These are phyloP conservation scores for Juglanconis juglandina DNA, from an alignment of 2,329 filamentous ascomycete genomes.

Conservation along the genomic window DNA sequence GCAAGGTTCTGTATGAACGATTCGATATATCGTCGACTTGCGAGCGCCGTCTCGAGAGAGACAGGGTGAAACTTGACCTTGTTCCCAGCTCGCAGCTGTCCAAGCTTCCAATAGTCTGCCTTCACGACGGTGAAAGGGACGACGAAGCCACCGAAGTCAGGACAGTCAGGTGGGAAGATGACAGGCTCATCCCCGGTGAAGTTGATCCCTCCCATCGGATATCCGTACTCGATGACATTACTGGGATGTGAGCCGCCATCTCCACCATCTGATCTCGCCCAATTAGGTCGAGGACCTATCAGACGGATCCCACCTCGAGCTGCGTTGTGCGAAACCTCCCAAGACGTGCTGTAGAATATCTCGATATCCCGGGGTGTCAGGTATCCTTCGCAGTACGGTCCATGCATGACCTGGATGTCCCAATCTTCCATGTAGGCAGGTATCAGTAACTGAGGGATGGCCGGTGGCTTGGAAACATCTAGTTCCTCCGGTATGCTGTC, in stretches of 20 bases:
- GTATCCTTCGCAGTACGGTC: slow-evolving; percentile 55
- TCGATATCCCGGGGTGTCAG: slow-evolving; percentile 49
- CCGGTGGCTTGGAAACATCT: slow-evolving; percentile 31
- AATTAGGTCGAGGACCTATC: slow-evolving; percentile 55
- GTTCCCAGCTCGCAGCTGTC: slow-evolving; percentile 59
- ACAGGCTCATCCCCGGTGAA: slow-evolving; percentile 60
- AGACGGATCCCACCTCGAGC: slow-evolving; percentile 59
- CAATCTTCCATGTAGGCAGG: slow-evolving; percentile 47
- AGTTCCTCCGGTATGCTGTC: slow-evolving; percentile 19
- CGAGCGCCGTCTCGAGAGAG: slow-evolving; percentile 49
- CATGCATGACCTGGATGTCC: slow-evolving; percentile 52
- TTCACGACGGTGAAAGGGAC: slow-evolving; percentile 53
- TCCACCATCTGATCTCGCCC: slow-evolving; percentile 57
- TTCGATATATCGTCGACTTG: slow-evolving; percentile 39
- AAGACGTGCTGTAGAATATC: slow-evolving; percentile 54
- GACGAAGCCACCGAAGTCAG: slow-evolving; percentile 60
- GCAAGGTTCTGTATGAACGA: slow-evolving; percentile 33
- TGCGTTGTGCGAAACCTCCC: slow-evolving; percentile 60
- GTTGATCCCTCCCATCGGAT: slow-evolving; percentile 55
- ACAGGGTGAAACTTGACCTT: slow-evolving; percentile 47
- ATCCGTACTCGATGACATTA: slow-evolving; percentile 58
- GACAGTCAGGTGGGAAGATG: slow-evolving; percentile 57
- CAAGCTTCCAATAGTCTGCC: slow-evolving; percentile 59
- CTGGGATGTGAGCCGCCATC: slow-evolving; percentile 62
- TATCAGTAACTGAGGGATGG: slow-evolving; percentile 42